Base-by-base conservation (phyloP, 805 yeast genomes). In the Starmera dryadoides region DNA sequence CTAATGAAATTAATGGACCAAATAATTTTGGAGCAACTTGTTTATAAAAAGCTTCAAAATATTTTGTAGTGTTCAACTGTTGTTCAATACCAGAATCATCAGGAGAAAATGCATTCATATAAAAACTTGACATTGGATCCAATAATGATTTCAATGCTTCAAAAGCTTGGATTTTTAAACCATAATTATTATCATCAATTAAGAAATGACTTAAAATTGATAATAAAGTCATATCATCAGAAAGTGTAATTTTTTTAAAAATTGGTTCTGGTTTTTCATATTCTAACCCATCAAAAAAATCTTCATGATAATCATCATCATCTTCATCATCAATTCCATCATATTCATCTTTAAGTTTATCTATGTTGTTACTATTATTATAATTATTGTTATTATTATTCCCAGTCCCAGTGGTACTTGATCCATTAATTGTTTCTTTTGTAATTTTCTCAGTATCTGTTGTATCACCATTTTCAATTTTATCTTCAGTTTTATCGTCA, bases 91-190 rank as follows among this genome's bases (percentile, higher is more conserved):
- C 6, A 9, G 45, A 41, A n/a, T 58, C 61, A 9, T 50, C 58
- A 19, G 44, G 47, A 3, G 43, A 35, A 29, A 46, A 32, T 35
- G 19, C 19, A 26, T 4, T 35, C 20, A 15, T 29, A 39, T 22
- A 38, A 21, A 22, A 36, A 35, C n/a, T 41, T 38, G 18, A 40
- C 33, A 17, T 23, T 36, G 34, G 40, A 46, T 9, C 52, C 52
- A 19, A 55, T 86, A 89, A 59, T 2, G 80, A 77, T 53, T 80
- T 80, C 36, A 89, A 60, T 1, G 96, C 95, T 59, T 88, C 96
- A 45, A 75, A 79, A 0, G 89, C 83, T 57, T 88, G 96, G 6
- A 84, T 76, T 52, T 83, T 80, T 37, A 88, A 60, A 0, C 95
- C 94, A 5, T 80, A 73, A 45, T 79, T 79, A 10, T 67, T 63